Conservation (phyloP, 1,139 yeast genomes). For the Schizosaccharomyces versatilis region DNA sequence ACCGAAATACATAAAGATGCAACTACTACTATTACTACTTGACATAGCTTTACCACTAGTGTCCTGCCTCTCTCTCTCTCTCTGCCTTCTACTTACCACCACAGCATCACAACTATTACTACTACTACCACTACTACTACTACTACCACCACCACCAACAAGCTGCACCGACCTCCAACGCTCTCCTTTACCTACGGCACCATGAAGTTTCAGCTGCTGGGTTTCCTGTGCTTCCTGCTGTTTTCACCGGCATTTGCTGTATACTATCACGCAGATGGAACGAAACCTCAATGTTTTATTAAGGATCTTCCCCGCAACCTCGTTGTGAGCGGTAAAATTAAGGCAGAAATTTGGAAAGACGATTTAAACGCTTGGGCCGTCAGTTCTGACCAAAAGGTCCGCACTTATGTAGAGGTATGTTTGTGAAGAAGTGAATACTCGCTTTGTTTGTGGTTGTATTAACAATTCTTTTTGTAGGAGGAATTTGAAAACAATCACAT, state of each 20-base stretch:
- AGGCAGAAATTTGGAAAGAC: constrained; percentile 26
- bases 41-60: too few relatives aligned
- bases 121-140: too few relatives aligned
- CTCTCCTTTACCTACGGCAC: background rate
- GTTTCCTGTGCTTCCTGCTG: background rate
- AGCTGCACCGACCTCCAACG: too few relatives aligned
- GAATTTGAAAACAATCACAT: constrained; percentile 45
- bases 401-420: background rate
- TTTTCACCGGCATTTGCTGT: constrained; percentile 12
- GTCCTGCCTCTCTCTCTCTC: too few relatives aligned
- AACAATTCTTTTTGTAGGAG: constrained; percentile 24
- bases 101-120: too few relatives aligned
- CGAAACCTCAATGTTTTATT: constrained; percentile 40
- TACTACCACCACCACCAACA: too few relatives aligned
- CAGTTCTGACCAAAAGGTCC: constrained; percentile 17
- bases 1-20: too few relatives aligned
- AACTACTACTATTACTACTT: too few relatives aligned
- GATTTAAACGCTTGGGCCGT: constrained; percentile 25
- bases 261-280: constrained; percentile 37
- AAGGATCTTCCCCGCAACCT: constrained; percentile 41
- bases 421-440: background rate
- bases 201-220: background rate
- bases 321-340: constrained; percentile 29
- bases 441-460: background rate
- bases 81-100: too few relatives aligned